A percentile compares a stretch with the other conserved stretches of the same genome.
Evolutionary conservation across 768 basidiomycete genomes (phyloP).

Genomic region (Hygrocybe coccinea): DNA sequence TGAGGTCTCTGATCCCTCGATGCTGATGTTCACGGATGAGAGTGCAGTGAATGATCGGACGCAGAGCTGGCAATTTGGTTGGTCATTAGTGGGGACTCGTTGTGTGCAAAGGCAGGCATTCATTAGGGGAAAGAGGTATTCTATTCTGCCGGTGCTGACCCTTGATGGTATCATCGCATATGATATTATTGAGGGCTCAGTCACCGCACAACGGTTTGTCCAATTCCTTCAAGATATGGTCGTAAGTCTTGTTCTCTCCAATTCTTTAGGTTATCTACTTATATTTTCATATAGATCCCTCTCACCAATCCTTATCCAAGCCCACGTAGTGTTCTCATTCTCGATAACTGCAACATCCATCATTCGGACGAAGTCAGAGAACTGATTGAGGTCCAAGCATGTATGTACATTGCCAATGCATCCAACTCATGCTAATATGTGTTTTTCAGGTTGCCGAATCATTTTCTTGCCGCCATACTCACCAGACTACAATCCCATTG

Average conservation of each 20-base stretch:
- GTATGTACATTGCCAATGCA: conserved; percentile 5
- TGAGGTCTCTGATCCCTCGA: not conserved
- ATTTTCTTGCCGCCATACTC: conserved; percentile 30
- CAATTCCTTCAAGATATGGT: conserved; percentile 28
- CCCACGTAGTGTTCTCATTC: conserved; percentile 31
- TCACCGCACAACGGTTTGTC: conserved; percentile 31
- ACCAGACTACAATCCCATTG: conserved; percentile 33
- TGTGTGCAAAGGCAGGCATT: conserved; percentile 20
- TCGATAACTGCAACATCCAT: conserved; percentile 40
- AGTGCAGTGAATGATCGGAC: conserved; percentile 22
- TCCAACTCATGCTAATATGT: not conserved
- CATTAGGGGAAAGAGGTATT: conserved; percentile 25
- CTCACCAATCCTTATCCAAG: conserved; percentile 28
- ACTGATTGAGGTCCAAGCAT: conserved; percentile 25
- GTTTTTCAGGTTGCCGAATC: conserved; percentile 2
- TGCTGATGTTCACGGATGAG: conserved; percentile 25
- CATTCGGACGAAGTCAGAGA: conserved; percentile 30
- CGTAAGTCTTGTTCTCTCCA: conserved; percentile 11
- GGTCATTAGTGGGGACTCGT: conserved; percentile 13
- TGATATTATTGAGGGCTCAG: conserved; percentile 32
- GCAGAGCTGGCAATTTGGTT: conserved; percentile 14
- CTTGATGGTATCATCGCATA: conserved; percentile 28
- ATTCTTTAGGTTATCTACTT: conserved; percentile 17
- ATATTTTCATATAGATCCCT: conserved; percentile 7
- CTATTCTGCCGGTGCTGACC: conserved; percentile 27